Conservation (phyloP, 2,329 filamentous ascomycete species). For the Claviceps pazoutovae region DNA sequence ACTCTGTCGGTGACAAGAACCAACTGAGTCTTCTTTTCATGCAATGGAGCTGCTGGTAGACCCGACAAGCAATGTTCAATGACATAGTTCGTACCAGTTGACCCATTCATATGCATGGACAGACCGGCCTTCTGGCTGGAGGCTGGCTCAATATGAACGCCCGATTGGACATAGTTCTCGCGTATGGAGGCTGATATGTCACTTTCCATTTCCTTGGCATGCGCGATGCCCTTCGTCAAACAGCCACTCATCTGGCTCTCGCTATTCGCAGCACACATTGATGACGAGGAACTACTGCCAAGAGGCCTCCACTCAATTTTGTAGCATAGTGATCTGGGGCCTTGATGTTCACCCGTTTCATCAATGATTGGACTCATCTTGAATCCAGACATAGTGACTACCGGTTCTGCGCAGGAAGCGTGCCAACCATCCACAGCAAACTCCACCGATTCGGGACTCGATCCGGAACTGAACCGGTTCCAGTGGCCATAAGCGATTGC, state of each 20-base stretch:
- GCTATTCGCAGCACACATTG: no score
- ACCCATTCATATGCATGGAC: neutral
- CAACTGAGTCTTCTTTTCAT: neutral
- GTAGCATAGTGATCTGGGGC: conserved; percentile 24
- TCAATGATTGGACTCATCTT: conserved; percentile 27
- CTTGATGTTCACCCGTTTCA: conserved; percentile 10
- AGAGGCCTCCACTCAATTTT: conserved; percentile 28
- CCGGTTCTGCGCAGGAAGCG: conserved; percentile 12
- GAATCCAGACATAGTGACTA: conserved; percentile 24
- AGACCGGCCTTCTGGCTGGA: neutral
- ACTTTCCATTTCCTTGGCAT: neutral
- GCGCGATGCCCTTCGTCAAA: neutral
- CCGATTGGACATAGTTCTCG: neutral
- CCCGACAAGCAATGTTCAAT: neutral
- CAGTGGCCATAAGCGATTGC: conserved; percentile 14
- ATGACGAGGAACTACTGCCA: conserved; percentile 7
- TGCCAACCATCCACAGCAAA: conserved; percentile 22
- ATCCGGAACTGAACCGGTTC: conserved; percentile 10
- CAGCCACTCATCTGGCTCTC: neutral
- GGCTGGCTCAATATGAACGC: neutral
- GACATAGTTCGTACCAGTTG: neutral
- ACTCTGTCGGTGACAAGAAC: conserved; percentile 14
- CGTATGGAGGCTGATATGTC: neutral
- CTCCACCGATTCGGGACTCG: conserved; percentile 18
- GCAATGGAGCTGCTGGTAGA: neutral